Conservation (phyloP, 768 basidiomycete species). For the Inosperma sp. region DNA sequence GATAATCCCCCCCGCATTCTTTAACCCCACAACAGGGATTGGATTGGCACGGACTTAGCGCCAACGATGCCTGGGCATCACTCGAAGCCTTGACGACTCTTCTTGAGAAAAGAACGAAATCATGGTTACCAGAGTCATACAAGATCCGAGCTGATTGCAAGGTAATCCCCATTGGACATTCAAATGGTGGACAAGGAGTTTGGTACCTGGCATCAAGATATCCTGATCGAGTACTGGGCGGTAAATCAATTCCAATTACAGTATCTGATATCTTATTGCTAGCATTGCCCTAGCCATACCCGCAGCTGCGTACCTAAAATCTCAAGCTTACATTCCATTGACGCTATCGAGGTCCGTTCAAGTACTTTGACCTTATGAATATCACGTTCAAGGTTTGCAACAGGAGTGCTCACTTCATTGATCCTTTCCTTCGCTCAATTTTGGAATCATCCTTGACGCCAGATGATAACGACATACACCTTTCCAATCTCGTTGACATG, state of each 20-base stretch:
- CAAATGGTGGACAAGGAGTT: conserved; percentile 88
- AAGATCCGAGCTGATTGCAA: conserved; percentile 26
- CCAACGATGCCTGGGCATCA: conserved; percentile 61
- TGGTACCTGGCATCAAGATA: conserved; percentile 76
- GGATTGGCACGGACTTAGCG: conserved; percentile 89
- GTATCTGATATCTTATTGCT: background rate
- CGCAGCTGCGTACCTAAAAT: conserved; percentile 81
- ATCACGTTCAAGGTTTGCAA: background rate
- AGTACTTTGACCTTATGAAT: background rate
- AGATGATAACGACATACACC: conserved; percentile 84
- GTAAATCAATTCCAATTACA: conserved; percentile 30
- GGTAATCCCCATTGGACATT: conserved; percentile 80
- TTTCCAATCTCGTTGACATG: conserved; percentile 68
- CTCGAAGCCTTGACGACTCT: conserved; percentile 54
- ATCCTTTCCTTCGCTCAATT: conserved; percentile 67
- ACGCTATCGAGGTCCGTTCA: conserved; percentile 51
- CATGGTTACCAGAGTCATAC: conserved; percentile 27
- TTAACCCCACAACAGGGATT: conserved; percentile 50
- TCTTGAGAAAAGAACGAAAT: conserved; percentile 35
- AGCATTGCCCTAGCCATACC: conserved; percentile 56
- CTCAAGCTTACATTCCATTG: conserved; percentile 79
- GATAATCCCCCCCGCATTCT: background rate
- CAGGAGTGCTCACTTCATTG: conserved; percentile 60
- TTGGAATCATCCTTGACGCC: conserved; percentile 70
- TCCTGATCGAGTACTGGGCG: conserved; percentile 69